A percentile compares a stretch with the other conserved stretches of the same genome.
Evolutionary conservation across 2,329 filamentous ascomycete species (phyloP).

Genomic region (Claviceps digitariae): DNA sequence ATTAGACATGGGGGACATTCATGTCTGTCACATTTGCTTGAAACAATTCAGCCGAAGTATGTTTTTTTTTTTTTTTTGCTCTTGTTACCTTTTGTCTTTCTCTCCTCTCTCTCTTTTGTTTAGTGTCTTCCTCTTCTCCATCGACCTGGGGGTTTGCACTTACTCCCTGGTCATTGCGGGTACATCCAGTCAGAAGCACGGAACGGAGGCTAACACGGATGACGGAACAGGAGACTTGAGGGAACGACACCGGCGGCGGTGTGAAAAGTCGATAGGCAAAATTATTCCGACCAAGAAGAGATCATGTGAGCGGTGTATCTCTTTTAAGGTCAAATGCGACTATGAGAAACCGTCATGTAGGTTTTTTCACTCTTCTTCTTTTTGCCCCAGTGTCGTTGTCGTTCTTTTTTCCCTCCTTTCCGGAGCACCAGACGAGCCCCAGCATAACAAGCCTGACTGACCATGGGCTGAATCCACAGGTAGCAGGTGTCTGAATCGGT

Average conservation of each 20-base stretch:
- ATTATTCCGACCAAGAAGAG: conserved; percentile 7
- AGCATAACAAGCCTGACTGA: neutral
- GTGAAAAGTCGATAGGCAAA: conserved; percentile 7
- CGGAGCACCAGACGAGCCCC: neutral
- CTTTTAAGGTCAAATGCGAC: conserved; percentile 8
- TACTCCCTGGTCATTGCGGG: neutral
- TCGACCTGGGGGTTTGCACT: neutral
- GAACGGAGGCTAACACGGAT: neutral
- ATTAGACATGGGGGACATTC: conserved; percentile 3
- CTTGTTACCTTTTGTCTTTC: neutral
- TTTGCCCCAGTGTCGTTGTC: neutral
- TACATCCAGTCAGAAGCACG: neutral
- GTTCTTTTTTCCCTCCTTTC: neutral
- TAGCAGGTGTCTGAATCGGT: conserved; percentile 5
- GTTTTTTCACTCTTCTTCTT: neutral
- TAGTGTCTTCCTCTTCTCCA: neutral
- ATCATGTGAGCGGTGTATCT: conserved; percentile 7
- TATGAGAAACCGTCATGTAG: conserved; percentile 6
- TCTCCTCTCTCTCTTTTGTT: neutral
- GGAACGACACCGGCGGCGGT: conserved; percentile 6
- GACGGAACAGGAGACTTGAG: conserved; percentile 4
- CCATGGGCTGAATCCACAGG: neutral
- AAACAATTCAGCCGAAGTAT: conserved; percentile 7
- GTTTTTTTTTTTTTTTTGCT: neutral
- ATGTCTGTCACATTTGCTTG: conserved; percentile 7